phyloP scores from a whole-genome alignment of 352 stramenopile genomes.

The Phytophthora agathidicida region DNA sequence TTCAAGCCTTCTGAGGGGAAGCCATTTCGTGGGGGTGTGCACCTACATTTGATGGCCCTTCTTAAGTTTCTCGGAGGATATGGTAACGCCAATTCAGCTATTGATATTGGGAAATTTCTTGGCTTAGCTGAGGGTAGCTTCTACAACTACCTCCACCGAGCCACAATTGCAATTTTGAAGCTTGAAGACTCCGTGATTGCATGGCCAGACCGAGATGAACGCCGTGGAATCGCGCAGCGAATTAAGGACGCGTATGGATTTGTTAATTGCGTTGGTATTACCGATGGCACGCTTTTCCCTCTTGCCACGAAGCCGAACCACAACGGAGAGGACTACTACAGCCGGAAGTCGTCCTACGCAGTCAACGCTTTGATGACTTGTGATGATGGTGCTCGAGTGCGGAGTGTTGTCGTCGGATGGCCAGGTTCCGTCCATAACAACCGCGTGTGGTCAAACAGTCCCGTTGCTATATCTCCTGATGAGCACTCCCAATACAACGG shows the following conservation, averaged over 20 bases:
- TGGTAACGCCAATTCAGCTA: constrained; percentile 3
- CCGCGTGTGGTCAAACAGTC: constrained; percentile 19
- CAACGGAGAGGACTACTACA: constrained; percentile 28
- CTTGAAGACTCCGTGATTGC: too few species aligned
- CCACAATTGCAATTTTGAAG: constrained; percentile 1
- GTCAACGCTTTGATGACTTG: too few species aligned
- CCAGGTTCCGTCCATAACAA: too few species aligned
- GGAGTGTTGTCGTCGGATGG: too few species aligned
- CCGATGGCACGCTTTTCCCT: constrained; percentile 24
- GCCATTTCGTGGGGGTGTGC: constrained; percentile 1
- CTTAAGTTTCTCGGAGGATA: constrained; percentile 10
- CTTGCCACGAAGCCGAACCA: constrained; percentile 17
- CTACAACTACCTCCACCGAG: constrained; percentile 4
- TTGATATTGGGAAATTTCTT: neutral
- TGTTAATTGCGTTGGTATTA: constrained; percentile 21
- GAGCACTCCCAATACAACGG: constrained; percentile 15
- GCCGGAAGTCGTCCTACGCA: constrained; percentile 20
- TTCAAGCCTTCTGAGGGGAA: neutral
- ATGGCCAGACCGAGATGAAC: too few species aligned
- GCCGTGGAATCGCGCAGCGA: neutral
- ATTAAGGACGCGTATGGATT: constrained; percentile 1
- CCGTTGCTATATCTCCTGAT: neutral
- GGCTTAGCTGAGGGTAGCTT: neutral
- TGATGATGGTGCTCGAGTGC: too few species aligned
- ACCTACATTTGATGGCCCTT: constrained; percentile 4